Base-by-base conservation (phyloP, 2,329 filamentous ascomycete species). In the Whalleya microplaca region DNA sequence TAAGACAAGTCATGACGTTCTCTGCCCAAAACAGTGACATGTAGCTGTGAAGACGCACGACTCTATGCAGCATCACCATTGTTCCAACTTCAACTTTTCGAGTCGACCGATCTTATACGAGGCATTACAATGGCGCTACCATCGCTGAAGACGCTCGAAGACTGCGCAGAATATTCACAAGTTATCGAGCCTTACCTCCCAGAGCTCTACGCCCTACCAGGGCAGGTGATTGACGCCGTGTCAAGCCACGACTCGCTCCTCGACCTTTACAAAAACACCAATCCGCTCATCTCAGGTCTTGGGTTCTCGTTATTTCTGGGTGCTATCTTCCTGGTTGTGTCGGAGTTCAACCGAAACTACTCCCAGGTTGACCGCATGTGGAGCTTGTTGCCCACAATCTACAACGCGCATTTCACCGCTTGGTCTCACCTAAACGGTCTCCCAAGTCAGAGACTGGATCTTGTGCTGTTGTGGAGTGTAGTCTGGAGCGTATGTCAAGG, bases 331-430 rank as follows among this genome's bases (percentile, higher is more conserved):
- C 78, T 96, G 21, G 69, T 94, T 29, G 78, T 86, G 4, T 91
- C 92, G 1, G 94, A 98, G 74, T 75, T 92, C 76, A 98, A 96
- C 76, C 84, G 84, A 69, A 99, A 99, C 74, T 97, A 93, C 73
- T 97, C 93, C n/a, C 95, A 99, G 75, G 88, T 99, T 42, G 95
- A 99, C 73, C 86, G 95, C 47, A 77, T 89, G 66, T 99, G 95
- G 95, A 95, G 91, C 70, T 80, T 99, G 58, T 76, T 99, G 48
- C 95, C 95, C 1, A 88, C 91, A 7, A 69, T 96, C 48, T 98
- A 96, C 75, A 89, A 95, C 71, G 82, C 86, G 5, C 93, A 99
- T 74, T 95, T 91, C 71, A 84, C 86, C 40, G 67, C 86, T n/a
- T 99, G 93, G 88, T 89, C 92, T 41, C 88, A 90, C 65, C 68